Percentiles rank a stretch among this genome's conserved stretches.
phyloP scores from a whole-genome alignment of 2,329 filamentous ascomycete genomes.

The Bipolaris bicolor region DNA sequence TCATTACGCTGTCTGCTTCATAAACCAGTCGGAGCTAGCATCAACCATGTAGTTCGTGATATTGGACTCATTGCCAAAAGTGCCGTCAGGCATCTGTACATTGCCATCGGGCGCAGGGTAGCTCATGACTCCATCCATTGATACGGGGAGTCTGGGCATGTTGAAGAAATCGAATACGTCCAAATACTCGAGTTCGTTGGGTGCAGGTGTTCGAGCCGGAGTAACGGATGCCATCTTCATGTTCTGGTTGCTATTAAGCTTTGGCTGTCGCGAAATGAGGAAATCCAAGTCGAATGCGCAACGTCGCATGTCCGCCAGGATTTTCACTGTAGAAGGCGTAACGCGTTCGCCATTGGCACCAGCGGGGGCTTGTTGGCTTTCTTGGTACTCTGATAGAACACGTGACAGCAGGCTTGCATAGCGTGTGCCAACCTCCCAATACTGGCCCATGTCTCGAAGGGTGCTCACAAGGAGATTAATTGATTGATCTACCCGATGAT shows the following conservation, averaged over 20 bases:
- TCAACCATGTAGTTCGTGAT: conserved; percentile 81
- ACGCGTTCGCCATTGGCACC: conserved; percentile 70
- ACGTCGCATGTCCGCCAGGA: conserved; percentile 87
- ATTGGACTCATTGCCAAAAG: conserved; percentile 68
- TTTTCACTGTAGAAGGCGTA: conserved; percentile 82
- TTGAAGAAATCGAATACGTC: conserved; percentile 97
- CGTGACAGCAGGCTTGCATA: conserved; percentile 81
- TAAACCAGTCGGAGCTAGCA: conserved; percentile 76
- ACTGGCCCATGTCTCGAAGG: conserved; percentile 77
- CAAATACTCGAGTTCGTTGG: conserved; percentile 86
- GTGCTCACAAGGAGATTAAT: conserved; percentile 84
- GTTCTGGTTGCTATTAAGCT: conserved; percentile 45
- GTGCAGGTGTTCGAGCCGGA: conserved; percentile 71
- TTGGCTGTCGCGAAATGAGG: conserved; percentile 81
- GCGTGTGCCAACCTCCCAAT: conserved; percentile 84
- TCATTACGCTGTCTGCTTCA: conserved; percentile 28
- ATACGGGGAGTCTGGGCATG: conserved; percentile 71
- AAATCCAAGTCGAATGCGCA: conserved; percentile 91
- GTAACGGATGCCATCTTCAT: conserved; percentile 48
- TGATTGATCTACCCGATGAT: conserved; percentile 79
- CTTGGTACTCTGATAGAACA: conserved; percentile 84
- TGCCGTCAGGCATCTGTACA: conserved; percentile 34
- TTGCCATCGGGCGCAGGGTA: conserved; percentile 40
- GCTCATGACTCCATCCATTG: conserved; percentile 38
- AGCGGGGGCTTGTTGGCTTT: conserved; percentile 68